Evolutionary conservation across 2,329 filamentous ascomycete genomes (phyloP).

Genomic region (Fusarium vanettenii): DNA sequence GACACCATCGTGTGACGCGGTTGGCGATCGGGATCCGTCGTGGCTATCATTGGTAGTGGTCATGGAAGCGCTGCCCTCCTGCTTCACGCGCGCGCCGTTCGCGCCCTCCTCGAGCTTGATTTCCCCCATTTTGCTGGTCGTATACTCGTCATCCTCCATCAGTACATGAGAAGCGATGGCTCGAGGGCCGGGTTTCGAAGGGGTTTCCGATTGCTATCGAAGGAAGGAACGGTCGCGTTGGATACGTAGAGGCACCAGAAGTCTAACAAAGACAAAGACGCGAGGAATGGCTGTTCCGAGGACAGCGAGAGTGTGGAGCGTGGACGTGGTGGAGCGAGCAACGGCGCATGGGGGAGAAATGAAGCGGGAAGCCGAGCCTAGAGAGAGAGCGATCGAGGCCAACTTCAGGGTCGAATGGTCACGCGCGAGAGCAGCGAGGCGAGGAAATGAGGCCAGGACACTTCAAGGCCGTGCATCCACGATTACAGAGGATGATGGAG

Average conservation of each 20-base stretch:
- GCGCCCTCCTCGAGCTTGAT: conserved; percentile 57
- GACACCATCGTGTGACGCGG: conserved; percentile 56
- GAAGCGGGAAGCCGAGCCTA: conserved; percentile 25
- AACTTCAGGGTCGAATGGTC: conserved; percentile 28
- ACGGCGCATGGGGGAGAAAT: conserved; percentile 39
- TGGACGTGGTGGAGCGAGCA: conserved; percentile 43
- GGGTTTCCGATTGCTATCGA: conserved; percentile 12
- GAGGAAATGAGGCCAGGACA: conserved; percentile 23
- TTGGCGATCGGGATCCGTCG: conserved; percentile 50
- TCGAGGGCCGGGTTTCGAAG: conserved; percentile 16
- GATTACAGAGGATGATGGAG: conserved; percentile 35
- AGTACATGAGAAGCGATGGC: conserved; percentile 41
- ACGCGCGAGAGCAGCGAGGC: conserved; percentile 22
- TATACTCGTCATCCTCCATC: conserved; percentile 57
- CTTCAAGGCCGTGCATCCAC: conserved; percentile 35
- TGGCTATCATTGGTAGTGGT: conserved; percentile 49
- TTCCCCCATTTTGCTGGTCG: conserved; percentile 55
- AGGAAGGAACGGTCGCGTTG: conserved; percentile 20
- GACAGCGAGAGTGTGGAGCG: conserved; percentile 41
- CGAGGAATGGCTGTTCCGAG: conserved; percentile 39
- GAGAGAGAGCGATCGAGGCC: conserved; percentile 25
- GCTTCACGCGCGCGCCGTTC: conserved; percentile 54
- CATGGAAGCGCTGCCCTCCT: conserved; percentile 54
- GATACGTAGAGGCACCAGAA: conserved; percentile 23
- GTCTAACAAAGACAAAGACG: conserved; percentile 31